phyloP scores from a whole-genome alignment of 192 early-diverging fungal genomes.

The Coemansia sp. region DNA sequence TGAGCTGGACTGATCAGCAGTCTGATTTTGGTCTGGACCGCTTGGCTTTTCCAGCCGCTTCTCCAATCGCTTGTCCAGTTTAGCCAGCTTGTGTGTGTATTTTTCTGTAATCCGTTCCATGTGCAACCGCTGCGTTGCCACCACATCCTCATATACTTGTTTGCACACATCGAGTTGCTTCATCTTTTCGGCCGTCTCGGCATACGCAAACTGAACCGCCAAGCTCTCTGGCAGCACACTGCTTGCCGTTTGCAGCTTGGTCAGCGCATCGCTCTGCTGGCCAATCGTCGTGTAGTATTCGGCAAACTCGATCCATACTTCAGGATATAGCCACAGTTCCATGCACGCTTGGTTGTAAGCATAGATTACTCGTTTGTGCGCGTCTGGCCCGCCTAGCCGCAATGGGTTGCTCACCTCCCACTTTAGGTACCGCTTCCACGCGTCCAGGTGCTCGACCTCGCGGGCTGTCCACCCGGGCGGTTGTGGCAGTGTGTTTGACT shows the following conservation, averaged over 20 bases:
- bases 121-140: conserved; percentile 15
- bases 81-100: conserved; percentile 29
- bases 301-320: conserved; percentile 72
- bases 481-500: conserved; percentile 61
- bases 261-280: conserved; percentile 25
- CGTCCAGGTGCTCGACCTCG: conserved; percentile 61
- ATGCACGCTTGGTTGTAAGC: conserved; percentile 86
- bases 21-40: background rate
- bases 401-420: conserved; percentile 93
- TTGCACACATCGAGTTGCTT: conserved; percentile 60
- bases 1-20: conserved; percentile 11
- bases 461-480: conserved; percentile 79
- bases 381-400: conserved; percentile 56
- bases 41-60: conserved; percentile 2
- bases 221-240: conserved; percentile 51
- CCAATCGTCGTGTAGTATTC: conserved; percentile 29
- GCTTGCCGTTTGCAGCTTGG: conserved; percentile 37
- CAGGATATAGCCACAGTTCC: conserved; percentile 81
- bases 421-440: conserved; percentile 85
- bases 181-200: conserved; percentile 65
- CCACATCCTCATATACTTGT: conserved; percentile 56
- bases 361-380: conserved; percentile 74
- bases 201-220: conserved; percentile 71
- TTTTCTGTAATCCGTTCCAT: conserved; percentile 20
- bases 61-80: conserved; percentile 39